Percentiles rank a stretch among this genome's conserved stretches.
These are phyloP conservation scores for Mucor plumbeus DNA, from an alignment of 371 early-diverging fungal genomes.

Conservation along the genomic window DNA sequence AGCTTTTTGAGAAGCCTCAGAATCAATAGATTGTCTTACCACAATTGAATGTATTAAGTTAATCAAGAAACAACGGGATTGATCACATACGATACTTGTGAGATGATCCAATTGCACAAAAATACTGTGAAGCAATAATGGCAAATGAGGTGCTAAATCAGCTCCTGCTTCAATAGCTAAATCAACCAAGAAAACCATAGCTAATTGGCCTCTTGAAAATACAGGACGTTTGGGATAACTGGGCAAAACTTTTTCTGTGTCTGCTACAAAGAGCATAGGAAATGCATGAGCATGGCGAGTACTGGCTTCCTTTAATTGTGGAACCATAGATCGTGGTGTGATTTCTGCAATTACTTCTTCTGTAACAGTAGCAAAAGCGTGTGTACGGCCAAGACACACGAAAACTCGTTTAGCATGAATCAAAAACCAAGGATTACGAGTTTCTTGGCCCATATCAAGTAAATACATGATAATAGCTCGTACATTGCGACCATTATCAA, in stretches of 20 bases:
- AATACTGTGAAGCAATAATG: constrained; percentile 75
- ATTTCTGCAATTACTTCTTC: constrained; percentile 71
- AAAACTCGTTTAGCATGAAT: constrained; percentile 81
- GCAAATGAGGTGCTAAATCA: constrained; percentile 70
- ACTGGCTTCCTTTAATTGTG: constrained; percentile 61
- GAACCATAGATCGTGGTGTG: constrained; percentile 81
- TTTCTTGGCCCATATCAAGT: constrained; percentile 73
- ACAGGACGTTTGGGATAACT: constrained; percentile 73
- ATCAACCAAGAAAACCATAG: constrained; percentile 81
- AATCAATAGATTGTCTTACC: constrained; percentile 63
- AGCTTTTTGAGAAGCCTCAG: constrained; percentile 61
- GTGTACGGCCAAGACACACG: constrained; percentile 79
- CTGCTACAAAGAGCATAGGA: constrained; percentile 63
- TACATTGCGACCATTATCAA: constrained; percentile 69
- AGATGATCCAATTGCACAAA: constrained; percentile 84
- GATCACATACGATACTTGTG: constrained; percentile 79
- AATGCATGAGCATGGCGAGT: constrained; percentile 45
- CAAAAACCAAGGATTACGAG: constrained; percentile 80
- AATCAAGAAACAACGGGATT: constrained; percentile 79
- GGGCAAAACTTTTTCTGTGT: constrained; percentile 70
- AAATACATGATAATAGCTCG: constrained; percentile 76
- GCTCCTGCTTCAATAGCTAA: constrained; percentile 80
- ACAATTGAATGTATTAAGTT: constrained; percentile 79
- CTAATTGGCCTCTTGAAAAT: constrained; percentile 81
- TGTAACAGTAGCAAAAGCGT: constrained; percentile 63